phyloP scores from a whole-genome alignment of 495 filamentous ascomycete species.

The Glarea lozoyensis region DNA sequence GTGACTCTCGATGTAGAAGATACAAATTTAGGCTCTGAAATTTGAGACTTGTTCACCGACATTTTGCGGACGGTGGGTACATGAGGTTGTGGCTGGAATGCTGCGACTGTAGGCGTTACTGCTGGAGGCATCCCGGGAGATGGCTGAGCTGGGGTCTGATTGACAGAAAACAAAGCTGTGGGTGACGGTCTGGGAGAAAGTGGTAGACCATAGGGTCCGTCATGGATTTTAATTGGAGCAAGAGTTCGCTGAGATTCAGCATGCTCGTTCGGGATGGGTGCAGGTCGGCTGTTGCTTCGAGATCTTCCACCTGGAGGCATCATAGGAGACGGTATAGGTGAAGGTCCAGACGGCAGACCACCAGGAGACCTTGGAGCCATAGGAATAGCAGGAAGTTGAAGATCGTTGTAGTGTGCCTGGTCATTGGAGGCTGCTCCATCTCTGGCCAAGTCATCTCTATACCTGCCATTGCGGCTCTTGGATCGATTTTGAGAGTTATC shows the following conservation, averaged over 20 bases:
- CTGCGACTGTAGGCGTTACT: conserved; percentile 19
- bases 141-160: conserved; percentile 40
- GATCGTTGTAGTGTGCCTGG: conserved; percentile 18
- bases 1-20: conserved; percentile 67
- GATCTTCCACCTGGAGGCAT: conserved; percentile 16
- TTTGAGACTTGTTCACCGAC: conserved; percentile 61
- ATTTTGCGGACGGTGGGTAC: conserved; percentile 39
- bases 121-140: conserved; percentile 28
- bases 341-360: conserved; percentile 33
- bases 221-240: conserved; percentile 24
- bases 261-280: conserved; percentile 29
- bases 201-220: conserved; percentile 25
- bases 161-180: conserved; percentile 41
- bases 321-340: conserved; percentile 26
- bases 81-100: conserved; percentile 18
- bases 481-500: conserved; percentile 49
- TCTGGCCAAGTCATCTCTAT: conserved; percentile 18
- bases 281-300: conserved; percentile 42
- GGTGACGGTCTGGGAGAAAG: conserved; percentile 42
- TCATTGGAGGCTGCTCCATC: conserved; percentile 8
- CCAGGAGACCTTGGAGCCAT: conserved; percentile 32
- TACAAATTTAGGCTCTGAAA: conserved; percentile 79
- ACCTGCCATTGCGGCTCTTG: conserved; percentile 41
- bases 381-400: conserved; percentile 19
- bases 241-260: conserved; percentile 35